Evolutionary conservation across 768 basidiomycete genomes (phyloP).

Genomic region (Grammothele lineata): DNA sequence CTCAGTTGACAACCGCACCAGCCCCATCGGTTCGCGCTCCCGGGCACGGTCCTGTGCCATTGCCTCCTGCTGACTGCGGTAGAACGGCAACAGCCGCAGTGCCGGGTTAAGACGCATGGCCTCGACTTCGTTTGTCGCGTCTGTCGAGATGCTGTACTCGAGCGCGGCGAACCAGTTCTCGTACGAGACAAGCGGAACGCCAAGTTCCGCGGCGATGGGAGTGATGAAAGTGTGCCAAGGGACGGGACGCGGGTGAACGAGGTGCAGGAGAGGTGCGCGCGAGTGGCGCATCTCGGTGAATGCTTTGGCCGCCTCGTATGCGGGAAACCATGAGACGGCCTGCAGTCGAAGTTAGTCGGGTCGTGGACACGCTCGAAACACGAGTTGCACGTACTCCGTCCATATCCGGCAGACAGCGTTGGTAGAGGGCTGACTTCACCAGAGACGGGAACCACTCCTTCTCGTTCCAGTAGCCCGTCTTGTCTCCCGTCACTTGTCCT

Average conservation of each 20-base stretch:
- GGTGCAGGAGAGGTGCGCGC: conserved; percentile 24
- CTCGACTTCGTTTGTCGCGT: not conserved
- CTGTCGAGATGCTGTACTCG: not conserved
- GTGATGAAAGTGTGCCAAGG: conserved; percentile 22
- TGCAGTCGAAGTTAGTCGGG: conserved; percentile 10
- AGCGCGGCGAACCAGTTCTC: conserved; percentile 19
- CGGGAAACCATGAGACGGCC: conserved; percentile 36
- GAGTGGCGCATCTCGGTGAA: conserved; percentile 25
- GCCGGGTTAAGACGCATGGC: conserved; percentile 2
- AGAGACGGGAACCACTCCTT: conserved; percentile 46
- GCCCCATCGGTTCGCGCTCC: not conserved
- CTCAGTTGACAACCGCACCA: not conserved
- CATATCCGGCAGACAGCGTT: conserved; percentile 27
- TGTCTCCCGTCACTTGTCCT: conserved; percentile 42
- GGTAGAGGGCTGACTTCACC: conserved; percentile 24
- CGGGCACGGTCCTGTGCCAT: not conserved
- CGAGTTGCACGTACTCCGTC: conserved; percentile 27
- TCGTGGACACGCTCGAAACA: no score
- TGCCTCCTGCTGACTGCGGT: not conserved
- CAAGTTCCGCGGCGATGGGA: conserved; percentile 11
- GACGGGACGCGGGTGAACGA: conserved; percentile 36
- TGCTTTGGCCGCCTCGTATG: conserved; percentile 24
- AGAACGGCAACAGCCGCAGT: conserved; percentile 2
- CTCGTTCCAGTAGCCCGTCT: conserved; percentile 39
- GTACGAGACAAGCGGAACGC: conserved; percentile 22